phyloP scores from a whole-genome alignment of 2,329 filamentous ascomycete genomes.

The Hawksworthiomyces lignivorus region DNA sequence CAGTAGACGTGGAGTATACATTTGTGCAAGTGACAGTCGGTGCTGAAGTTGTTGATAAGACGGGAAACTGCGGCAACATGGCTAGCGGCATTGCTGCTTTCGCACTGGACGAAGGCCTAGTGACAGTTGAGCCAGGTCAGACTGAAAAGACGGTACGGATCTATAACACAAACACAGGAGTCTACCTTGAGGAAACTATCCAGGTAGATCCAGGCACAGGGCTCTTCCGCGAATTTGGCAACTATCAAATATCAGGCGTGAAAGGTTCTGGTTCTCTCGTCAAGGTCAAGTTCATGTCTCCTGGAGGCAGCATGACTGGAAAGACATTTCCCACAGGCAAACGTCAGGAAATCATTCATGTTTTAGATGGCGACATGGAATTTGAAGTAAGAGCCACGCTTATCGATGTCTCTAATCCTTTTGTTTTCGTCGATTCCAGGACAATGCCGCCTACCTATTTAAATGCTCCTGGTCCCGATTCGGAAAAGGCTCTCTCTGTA shows the following conservation, averaged over 20 bases:
- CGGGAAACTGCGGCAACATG: constrained; percentile 58
- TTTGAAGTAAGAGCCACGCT: constrained; percentile 27
- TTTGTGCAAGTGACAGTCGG: constrained; percentile 55
- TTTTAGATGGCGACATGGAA: constrained; percentile 23
- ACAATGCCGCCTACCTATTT: constrained; percentile 36
- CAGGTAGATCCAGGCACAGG: constrained; percentile 35
- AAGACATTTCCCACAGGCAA: constrained; percentile 50
- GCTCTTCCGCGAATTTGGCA: constrained; percentile 38
- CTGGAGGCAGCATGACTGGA: constrained; percentile 53
- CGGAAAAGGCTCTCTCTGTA: constrained; percentile 21
- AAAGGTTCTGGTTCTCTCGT: constrained; percentile 44
- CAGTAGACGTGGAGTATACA: constrained; percentile 52
- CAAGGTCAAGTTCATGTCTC: constrained; percentile 50
- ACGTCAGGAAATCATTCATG: constrained; percentile 35
- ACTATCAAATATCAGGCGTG: constrained; percentile 53
- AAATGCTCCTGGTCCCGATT: constrained; percentile 27
- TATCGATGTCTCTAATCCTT: constrained; percentile 31
- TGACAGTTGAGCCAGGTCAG: constrained; percentile 19
- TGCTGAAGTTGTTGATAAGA: constrained; percentile 45
- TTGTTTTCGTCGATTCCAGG: constrained; percentile 44
- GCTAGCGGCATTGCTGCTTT: constrained; percentile 52
- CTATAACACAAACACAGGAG: constrained; percentile 56
- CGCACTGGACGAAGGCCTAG: constrained; percentile 44
- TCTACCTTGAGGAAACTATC: constrained; percentile 48
- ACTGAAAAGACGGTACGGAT: constrained; percentile 30